Percentiles rank a stretch among this genome's conserved stretches.
Conservation (phyloP, 2,329 filamentous ascomycete genomes). For the Calonectria ilicicola region DNA sequence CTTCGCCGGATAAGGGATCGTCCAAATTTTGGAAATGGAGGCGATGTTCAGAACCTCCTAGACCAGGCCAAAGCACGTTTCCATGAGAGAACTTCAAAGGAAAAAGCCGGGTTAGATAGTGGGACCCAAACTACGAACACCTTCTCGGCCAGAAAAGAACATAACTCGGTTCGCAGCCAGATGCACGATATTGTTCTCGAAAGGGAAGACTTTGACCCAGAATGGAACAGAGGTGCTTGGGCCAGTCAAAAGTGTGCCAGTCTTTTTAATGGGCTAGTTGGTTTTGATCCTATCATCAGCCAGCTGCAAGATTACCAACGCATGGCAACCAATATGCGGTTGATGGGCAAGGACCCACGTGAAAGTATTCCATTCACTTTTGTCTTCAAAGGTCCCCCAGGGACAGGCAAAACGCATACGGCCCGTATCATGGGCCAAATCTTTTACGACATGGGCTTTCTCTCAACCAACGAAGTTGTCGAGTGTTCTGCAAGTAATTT, state of each 20-base stretch:
- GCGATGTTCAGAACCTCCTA: conserved; percentile 73
- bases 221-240: conserved; percentile 62
- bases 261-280: conserved; percentile 71
- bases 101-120: background rate
- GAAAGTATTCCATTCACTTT: conserved; percentile 73
- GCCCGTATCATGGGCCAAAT: conserved; percentile 78
- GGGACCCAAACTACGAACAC: background rate
- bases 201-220: conserved; percentile 65
- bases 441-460: conserved; percentile 79
- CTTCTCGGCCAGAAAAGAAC: background rate
- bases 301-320: conserved; percentile 68
- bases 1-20: conserved; percentile 72
- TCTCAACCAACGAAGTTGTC: conserved; percentile 70
- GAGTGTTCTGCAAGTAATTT: conserved; percentile 77
- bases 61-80: background rate
- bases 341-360: conserved; percentile 63
- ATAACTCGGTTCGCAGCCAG: conserved; percentile 28
- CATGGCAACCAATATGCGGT: conserved; percentile 63
- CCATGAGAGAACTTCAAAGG: background rate
- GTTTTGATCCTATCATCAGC: conserved; percentile 66
- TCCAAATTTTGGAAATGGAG: conserved; percentile 81
- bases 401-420: conserved; percentile 79
- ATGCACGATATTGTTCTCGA: conserved; percentile 39
- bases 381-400: conserved; percentile 73
- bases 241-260: conserved; percentile 56